Evolutionary conservation across 208 protist species (phyloP), one percentile per base, ranked within the genome.

Genomic region (Balamuthia mandrillaris): DNA sequence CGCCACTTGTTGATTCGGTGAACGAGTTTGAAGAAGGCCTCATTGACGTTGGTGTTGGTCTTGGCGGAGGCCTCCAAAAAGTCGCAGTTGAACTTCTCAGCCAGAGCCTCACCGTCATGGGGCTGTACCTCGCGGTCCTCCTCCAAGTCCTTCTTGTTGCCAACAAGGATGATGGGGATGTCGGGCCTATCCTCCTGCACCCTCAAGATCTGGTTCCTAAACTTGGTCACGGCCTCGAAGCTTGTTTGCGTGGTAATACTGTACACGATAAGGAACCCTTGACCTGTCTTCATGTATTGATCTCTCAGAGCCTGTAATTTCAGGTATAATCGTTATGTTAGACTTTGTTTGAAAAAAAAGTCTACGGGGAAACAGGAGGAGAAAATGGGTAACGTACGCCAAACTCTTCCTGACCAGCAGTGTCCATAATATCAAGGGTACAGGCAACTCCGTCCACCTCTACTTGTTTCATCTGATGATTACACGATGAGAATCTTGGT

Each of bases 401-500:
- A 49, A 60, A 78, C 68, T 78, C 68, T 27, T 78, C 68, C 18
- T 78, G 68, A 16, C 94, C 94, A 1, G 94, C 94, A 21, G 94
- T 96, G 88, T 96, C 94, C 9, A 96, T 31, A 63, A 96, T 94
- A 39, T 96, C 92, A 14, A 97, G 74, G 9, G 91, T 68, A 12
- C 70, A 87, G 16, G 54, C 39, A 21, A 91, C 66, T n/a, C 87
- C 88, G 89, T 96, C 92, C n/a, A 97, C 87, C 29, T 52, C 61
- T 2, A 92, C 84, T 27, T 91, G 56, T 63, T 95, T 94, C 2
- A 92, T 87, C 31, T 91, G 52, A 61, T 95, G 94, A n/a, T 49
- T 78, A 49, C 39, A 29, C 65, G 65, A 37, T 41, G 6, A 33
- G 33, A 63, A 24, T 14, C 18, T 29, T 10, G 9, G 12, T 14